Evolutionary conservation across 148 eudicot species (phyloP), one percentile per base, ranked within the genome.

Genomic region (Camellia lanceoleosa): DNA sequence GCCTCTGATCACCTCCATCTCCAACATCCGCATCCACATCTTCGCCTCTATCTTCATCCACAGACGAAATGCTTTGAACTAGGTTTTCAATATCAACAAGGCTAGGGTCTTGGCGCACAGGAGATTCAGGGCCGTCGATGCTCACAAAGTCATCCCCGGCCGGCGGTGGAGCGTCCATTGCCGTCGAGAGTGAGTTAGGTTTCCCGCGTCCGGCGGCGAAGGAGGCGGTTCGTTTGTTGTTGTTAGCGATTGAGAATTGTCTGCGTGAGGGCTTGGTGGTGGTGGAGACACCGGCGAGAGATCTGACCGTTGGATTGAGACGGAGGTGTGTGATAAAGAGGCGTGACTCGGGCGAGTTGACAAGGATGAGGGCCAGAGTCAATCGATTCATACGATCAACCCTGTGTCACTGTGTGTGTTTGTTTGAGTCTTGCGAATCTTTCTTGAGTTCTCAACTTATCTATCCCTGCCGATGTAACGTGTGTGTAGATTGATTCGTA

Each of bases 111-210:
- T 74, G 47, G 1, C 23, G 64, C 14, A 3, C 23, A 0, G 65
- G 77, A 15, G 77, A 74, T 3, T 11, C 77, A 42, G 90, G 90
- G 38, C 52, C 78, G 67, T 87, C 83, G 23, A 89, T 77, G 51
- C 65, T 77, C 3, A 89, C 84, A 58, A 89, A 89, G 66, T 72
- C 91, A 38, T 82, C 78, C 23, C 61, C 66, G 47, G 83, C 79
- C 30, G 86, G 68, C 51, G 68, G 72, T 3, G 82, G 61, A 0
- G 61, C 14, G 49, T 84, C 86, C 83, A 87, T 87, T 43, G 68
- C 70, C 55, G 81, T 55, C 66, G 20, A 51, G 52, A 58, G 64
- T 62, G 68, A 73, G 13, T 71, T 52, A 8, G 65, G 69, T 52
- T 49, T 20, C 12, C 77, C 83, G 73, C 78, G 82, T 63, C 20